A percentile compares a stretch with the other conserved stretches of the same genome.
phyloP scores from a whole-genome alignment of 148 eudicot species.

The Chenopodium suecicum region DNA sequence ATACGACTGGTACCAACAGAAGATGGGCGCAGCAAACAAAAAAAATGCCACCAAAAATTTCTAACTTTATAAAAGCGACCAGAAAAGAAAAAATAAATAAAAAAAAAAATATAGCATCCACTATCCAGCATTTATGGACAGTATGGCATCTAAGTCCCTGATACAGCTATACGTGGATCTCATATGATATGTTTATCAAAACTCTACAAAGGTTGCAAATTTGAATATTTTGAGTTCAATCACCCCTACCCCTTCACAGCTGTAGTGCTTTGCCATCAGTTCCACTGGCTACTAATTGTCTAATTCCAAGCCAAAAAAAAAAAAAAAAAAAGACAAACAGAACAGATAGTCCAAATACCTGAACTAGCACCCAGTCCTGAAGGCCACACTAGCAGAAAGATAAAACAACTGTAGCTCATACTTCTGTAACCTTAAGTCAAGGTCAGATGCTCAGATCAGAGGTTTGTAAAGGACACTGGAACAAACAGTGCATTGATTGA shows the following conservation, averaged over 20 bases:
- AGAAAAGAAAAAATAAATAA: too few species aligned
- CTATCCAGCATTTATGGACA: too few species aligned
- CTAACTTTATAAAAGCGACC: too few species aligned
- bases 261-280: not conserved
- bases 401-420: constrained; percentile 35
- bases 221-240: not conserved
- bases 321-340: not conserved
- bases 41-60: too few species aligned
- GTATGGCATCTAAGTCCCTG: too few species aligned
- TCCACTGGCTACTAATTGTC: not conserved
- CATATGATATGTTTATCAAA: too few species aligned
- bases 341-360: constrained; percentile 35
- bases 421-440: constrained; percentile 27
- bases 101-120: too few species aligned
- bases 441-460: constrained; percentile 20
- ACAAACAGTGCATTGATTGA: constrained; percentile 7
- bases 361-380: constrained; percentile 41
- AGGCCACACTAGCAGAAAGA: constrained; percentile 26
- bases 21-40: too few species aligned
- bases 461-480: constrained; percentile 28
- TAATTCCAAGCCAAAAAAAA: not conserved
- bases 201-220: not conserved
- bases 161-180: too few species aligned
- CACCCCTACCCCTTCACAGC: not conserved
- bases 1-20: too few species aligned